Evolutionary conservation across 1,284 basidiomycete genomes (phyloP), one percentile per base, ranked within the genome.

Genomic region (Tremellales sp.): DNA sequence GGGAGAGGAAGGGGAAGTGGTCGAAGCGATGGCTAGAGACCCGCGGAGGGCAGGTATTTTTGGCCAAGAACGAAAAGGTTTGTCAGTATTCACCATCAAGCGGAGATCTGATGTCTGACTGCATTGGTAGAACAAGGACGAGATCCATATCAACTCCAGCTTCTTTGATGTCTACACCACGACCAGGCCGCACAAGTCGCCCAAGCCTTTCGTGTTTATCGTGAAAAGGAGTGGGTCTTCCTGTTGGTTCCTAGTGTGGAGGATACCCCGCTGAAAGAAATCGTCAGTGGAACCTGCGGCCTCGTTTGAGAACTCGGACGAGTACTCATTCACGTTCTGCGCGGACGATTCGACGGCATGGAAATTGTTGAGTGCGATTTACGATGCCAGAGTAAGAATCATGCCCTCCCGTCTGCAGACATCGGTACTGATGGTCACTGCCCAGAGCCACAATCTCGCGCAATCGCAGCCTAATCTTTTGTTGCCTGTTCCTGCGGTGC

Each of bases 1-100:
- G 83, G 77, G 87, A 93, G 74, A 92, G 90, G 73, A 81, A 84
- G 50, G 89, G 89, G 32, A 93, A 93, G 71, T 95, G 91, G 91
- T 83, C 77, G 50, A 94, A 92, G 71, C 80, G 88, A 24, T 92
- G 83, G 81, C 76, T 94, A 60, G 82, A 85, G 62, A 78, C 93
- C 24, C 79, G 85, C 34, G 87, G 91, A 61, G 87, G 91, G 53
- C 81, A 82, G 47, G 68, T 94, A 40, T 93, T 83, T 78, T 65
- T 92, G 27, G 84, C 86, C 24, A 94, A 93, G 73, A 84, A 86
- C 22, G 87, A 93, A 48, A 85, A 81, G 66, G 87, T 89, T 60
- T 49, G 78, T 71, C 21, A 16, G 5, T 21, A 16, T 14, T 14
- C 24, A 24, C 22, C 4, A 29, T n/a, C 18, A 44, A 2, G 25